Evolutionary conservation across 2,329 filamentous ascomycete species (phyloP).

Genomic region (Stenocarpella maydis): DNA sequence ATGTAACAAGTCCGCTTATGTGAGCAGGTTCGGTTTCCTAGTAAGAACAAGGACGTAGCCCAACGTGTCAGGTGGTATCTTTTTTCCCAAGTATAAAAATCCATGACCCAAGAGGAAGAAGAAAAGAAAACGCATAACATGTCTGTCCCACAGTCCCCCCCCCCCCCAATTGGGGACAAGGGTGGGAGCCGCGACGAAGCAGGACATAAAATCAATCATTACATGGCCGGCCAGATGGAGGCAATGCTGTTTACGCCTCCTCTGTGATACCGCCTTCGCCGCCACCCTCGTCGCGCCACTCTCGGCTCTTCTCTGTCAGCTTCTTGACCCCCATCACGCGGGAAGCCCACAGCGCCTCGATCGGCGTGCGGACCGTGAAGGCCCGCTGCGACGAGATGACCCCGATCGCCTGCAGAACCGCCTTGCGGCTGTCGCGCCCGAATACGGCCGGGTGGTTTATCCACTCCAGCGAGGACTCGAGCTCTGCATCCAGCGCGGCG

Average conservation of each 20-base stretch:
- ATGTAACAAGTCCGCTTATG: slow-evolving; percentile 21
- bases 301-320: slow-evolving; percentile 82
- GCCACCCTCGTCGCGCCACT: slow-evolving; percentile 89
- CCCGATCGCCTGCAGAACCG: slow-evolving; percentile 93
- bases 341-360: slow-evolving; percentile 88
- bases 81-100: slow-evolving; percentile 29
- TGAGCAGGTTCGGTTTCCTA: slow-evolving; percentile 1
- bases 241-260: slow-evolving; percentile 55
- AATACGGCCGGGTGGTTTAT: slow-evolving; percentile 97
- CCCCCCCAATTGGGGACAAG: background rate
- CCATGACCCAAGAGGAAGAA: slow-evolving; percentile 1
- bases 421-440: slow-evolving; percentile 90
- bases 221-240: background rate
- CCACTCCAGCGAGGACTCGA: slow-evolving; percentile 93
- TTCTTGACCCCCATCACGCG: slow-evolving; percentile 83
- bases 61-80: slow-evolving; percentile 33
- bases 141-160: background rate
- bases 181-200: background rate
- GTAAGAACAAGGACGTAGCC: slow-evolving; percentile 16
- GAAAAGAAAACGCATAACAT: slow-evolving; percentile 12
- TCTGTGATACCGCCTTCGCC: slow-evolving; percentile 73
- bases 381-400: slow-evolving; percentile 95
- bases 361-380: slow-evolving; percentile 90
- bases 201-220: slow-evolving; percentile 22
- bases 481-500: slow-evolving; percentile 85